Conservation (phyloP, 495 filamentous ascomycete species). For the Aspergillus ellipticus region DNA sequence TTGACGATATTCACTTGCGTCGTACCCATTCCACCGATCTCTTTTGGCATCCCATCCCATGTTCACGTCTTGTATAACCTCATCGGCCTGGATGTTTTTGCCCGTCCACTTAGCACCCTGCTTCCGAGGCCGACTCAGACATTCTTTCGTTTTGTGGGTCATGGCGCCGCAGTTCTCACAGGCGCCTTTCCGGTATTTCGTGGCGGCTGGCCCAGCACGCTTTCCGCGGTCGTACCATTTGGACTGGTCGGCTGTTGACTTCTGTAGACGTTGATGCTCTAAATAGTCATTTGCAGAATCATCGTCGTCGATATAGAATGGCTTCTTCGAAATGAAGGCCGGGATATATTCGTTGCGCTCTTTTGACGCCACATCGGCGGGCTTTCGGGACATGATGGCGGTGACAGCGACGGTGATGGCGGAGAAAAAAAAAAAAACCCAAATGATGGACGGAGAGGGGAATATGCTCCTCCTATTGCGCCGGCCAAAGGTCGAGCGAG, state of each 20-base stretch:
- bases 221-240: slow-evolving; percentile 90
- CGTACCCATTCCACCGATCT: slow-evolving; percentile 96
- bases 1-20: slow-evolving; percentile 76
- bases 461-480: neutral
- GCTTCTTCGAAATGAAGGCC: slow-evolving; percentile 94
- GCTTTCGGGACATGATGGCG: slow-evolving; percentile 50
- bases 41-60: slow-evolving; percentile 98
- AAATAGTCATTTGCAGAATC: slow-evolving; percentile 81
- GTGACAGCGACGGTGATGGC: neutral
- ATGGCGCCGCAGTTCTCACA: slow-evolving; percentile 98
- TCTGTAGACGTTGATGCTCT: slow-evolving; percentile 91
- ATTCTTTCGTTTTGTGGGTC: slow-evolving; percentile 94
- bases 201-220: slow-evolving; percentile 75
- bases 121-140: slow-evolving; percentile 83
- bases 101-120: slow-evolving; percentile 91
- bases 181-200: slow-evolving; percentile 95
- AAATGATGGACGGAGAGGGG: neutral
- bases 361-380: slow-evolving; percentile 53
- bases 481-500: neutral
- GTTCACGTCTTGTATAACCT: slow-evolving; percentile 77
- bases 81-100: slow-evolving; percentile 88
- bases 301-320: slow-evolving; percentile 89
- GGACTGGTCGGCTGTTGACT: slow-evolving; percentile 56
- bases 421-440: neutral
- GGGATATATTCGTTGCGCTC: slow-evolving; percentile 98